These are phyloP conservation scores for Cadophora gregata DNA, from an alignment of 2,329 filamentous ascomycete species.

Conservation along the genomic window DNA sequence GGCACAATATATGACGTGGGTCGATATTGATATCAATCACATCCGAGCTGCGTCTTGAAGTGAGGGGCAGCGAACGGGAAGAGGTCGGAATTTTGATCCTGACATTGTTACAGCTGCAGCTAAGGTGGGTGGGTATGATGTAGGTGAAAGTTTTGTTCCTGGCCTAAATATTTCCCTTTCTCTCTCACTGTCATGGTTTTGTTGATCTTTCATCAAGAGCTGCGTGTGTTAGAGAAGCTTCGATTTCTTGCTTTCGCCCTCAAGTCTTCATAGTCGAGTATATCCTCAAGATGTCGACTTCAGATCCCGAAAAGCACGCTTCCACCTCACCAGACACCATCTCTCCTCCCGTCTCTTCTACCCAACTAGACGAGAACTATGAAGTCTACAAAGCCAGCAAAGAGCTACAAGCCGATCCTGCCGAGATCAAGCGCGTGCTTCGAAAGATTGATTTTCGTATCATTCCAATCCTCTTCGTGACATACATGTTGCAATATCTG, in stretches of 20 bases:
- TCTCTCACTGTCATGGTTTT: no score
- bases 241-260: neutral
- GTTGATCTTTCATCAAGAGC: neutral
- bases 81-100: neutral
- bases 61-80: neutral
- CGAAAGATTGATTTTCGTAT: slow-evolving; percentile 55
- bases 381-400: slow-evolving; percentile 45
- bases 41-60: neutral
- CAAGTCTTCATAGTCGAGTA: neutral
- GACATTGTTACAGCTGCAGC: neutral
- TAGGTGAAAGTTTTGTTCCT: neutral
- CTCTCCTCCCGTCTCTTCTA: slow-evolving; percentile 28
- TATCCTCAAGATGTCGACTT: slow-evolving; percentile 13
- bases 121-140: slow-evolving; percentile 1
- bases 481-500: slow-evolving; percentile 64
- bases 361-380: slow-evolving; percentile 47
- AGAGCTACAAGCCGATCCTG: slow-evolving; percentile 37
- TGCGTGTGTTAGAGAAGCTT: neutral
- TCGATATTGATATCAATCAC: neutral
- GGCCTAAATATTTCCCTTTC: neutral
- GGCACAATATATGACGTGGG: neutral
- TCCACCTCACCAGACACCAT: slow-evolving; percentile 28
- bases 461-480: slow-evolving; percentile 56
- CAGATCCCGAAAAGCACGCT: slow-evolving; percentile 20
- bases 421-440: slow-evolving; percentile 36